Base-by-base conservation (phyloP, 2,329 filamentous ascomycete species). In the Pyricularia sp. region DNA sequence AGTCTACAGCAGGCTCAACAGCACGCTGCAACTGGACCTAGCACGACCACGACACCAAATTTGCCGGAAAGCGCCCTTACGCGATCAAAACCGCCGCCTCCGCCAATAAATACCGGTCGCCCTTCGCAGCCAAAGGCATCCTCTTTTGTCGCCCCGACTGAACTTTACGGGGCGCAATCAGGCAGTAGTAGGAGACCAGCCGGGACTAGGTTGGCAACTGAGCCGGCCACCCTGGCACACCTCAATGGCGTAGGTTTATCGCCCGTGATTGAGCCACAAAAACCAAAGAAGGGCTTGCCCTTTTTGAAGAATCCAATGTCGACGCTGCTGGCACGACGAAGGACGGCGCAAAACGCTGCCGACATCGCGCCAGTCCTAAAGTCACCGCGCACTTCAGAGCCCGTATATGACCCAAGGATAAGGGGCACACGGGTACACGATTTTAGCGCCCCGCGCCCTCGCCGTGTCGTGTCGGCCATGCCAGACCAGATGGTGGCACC, bases 341-440 rank as follows among this genome's bases (percentile, higher is more conserved):
- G 84, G 72, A 82, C 82, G 14, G 84, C 80, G 20, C 85, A 87
- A 69, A 81, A 80, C 67, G 76, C 78, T 0, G 78, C 81, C 0
- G 83, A 85, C 64, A 69, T 82, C 2, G 74, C 75, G 1, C 78
- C 81, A 0, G 73, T 83, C 26, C 79, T 83, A 0, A 72, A 82
- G 31, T 72, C 78, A 64, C 77, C 78, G 26, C 75, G 76, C 9
- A 72, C 76, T 0, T 80, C 82, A 17, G 83, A 84, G 72, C 81
- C 82, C 5, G 76, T 78, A 25, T 88, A 89, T 72, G 88, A 90
- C 72, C 88, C 88, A 23, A 31, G 66, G 23, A 91, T 91, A 71
- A 83, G 83, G 73, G 89, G 86, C 66, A 91, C 85, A 9, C 81
- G 83, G 65, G 83, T 90, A 66, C 89, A 91, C 74, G 88, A 88